Percentiles rank a stretch among this genome's conserved stretches.
Evolutionary conservation across 2,329 filamentous ascomycete genomes (phyloP).

Genomic region (Didymella sp.): DNA sequence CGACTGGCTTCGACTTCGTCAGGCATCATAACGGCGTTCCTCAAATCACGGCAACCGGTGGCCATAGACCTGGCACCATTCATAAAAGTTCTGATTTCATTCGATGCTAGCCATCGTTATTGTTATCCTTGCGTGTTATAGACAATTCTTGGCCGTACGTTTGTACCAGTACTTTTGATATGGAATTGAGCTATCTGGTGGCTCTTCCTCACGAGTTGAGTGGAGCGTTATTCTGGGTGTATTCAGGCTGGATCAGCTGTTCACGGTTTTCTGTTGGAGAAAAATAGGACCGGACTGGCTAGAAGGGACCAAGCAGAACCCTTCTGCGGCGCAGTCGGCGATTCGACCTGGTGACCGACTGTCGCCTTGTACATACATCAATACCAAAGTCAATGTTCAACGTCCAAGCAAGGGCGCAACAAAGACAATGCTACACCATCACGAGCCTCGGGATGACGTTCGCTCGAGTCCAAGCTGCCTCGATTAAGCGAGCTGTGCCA

Average conservation of each 20-base stretch:
- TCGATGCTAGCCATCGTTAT: conserved; percentile 1
- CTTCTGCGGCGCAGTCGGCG: conserved; percentile 21
- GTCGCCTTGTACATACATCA: conserved; percentile 35
- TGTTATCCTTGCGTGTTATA: conserved; percentile 6
- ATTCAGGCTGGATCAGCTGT: conserved; percentile 14
- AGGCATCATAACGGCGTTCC: conserved; percentile 38
- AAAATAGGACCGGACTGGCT: conserved; percentile 6
- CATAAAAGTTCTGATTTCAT: conserved; percentile 37
- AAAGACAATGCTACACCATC: conserved; percentile 6
- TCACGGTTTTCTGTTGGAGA: conserved; percentile 8
- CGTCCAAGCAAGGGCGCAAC: conserved; percentile 20
- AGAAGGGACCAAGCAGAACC: conserved; percentile 6
- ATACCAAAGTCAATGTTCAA: conserved; percentile 24
- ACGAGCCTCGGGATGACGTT: conserved; percentile 31
- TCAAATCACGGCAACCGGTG: conserved; percentile 19
- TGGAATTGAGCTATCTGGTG: conserved; percentile 15
- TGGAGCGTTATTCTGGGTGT: conserved; percentile 12
- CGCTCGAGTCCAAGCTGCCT: conserved; percentile 17
- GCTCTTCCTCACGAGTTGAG: conserved; percentile 18
- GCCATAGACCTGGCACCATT: conserved; percentile 28
- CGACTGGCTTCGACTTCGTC: conserved; percentile 20
- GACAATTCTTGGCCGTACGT: conserved; percentile 12
- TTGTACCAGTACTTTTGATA: conserved; percentile 7
- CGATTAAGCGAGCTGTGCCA: conserved; percentile 21
- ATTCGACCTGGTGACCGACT: conserved; percentile 15